A percentile compares a stretch with the other conserved stretches of the same genome.
These are phyloP conservation scores for Exophiala dermatitidis DNA, from an alignment of 2,329 filamentous ascomycete genomes.

Conservation along the genomic window DNA sequence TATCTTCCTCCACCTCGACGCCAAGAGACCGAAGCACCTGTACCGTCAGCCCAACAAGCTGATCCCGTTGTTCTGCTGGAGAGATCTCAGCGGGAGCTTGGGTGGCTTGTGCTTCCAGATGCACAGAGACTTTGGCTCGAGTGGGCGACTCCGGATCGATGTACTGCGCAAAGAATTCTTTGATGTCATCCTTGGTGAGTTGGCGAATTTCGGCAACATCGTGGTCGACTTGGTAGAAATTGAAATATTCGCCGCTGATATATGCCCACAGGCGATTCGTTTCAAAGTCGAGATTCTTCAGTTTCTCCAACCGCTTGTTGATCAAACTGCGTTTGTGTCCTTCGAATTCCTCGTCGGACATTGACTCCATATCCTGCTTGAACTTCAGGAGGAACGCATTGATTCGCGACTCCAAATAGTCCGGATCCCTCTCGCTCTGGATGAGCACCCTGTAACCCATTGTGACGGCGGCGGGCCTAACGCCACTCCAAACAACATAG, in stretches of 20 bases:
- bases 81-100: conserved; percentile 32
- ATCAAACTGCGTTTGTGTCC: conserved; percentile 84
- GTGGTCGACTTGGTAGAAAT: conserved; percentile 74
- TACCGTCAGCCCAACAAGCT: conserved; percentile 38
- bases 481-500: conserved; percentile 87
- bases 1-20: conserved; percentile 36
- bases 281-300: conserved; percentile 87
- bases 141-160: conserved; percentile 66
- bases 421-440: conserved; percentile 78
- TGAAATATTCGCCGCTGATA: conserved; percentile 76
- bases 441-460: conserved; percentile 84
- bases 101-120: conserved; percentile 67
- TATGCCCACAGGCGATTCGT: conserved; percentile 76
- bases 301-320: conserved; percentile 77
- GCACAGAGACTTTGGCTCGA: conserved; percentile 76
- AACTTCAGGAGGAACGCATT: conserved; percentile 72
- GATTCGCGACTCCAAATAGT: conserved; percentile 80
- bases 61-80: conserved; percentile 40
- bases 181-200: conserved; percentile 71
- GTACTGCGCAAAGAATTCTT: conserved; percentile 68
- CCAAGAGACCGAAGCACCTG: conserved; percentile 45
- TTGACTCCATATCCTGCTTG: conserved; percentile 58
- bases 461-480: conserved; percentile 63
- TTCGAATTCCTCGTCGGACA: conserved; percentile 80
- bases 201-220: conserved; percentile 69